These are phyloP conservation scores for Saccharomycopsis amapae DNA, from an alignment of 805 yeast genomes.

Conservation along the genomic window DNA sequence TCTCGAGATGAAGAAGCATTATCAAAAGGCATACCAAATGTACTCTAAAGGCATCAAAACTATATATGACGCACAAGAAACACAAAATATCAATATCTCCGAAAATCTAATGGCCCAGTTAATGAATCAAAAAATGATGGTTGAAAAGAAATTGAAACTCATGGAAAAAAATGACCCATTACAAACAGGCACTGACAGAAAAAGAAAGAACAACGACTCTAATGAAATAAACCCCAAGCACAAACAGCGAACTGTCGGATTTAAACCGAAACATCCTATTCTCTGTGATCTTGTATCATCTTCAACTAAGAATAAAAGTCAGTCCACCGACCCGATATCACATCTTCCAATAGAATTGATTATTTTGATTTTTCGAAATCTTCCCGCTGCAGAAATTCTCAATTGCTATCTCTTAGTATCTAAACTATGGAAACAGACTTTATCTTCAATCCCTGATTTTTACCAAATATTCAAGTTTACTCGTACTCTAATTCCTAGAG, in stretches of 20 bases:
- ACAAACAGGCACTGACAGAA: background rate
- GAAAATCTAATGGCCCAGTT: conserved; percentile 5
- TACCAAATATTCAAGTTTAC: conserved; percentile 5
- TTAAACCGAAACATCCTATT: background rate
- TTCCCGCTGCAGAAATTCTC: conserved; percentile 7
- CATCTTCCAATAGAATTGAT: conserved; percentile 12
- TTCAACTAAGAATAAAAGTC: background rate
- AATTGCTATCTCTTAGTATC: conserved; percentile 6
- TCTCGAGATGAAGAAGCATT: conserved; percentile 2
- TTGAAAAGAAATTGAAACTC: background rate
- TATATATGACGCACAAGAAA: conserved; percentile 1
- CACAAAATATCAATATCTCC: conserved; percentile 9
- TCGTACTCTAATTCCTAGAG: conserved; percentile 2
- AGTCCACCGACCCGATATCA: conserved; percentile 4
- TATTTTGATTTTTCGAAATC: conserved; percentile 7
- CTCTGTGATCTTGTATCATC: too few relatives aligned
- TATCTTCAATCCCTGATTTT: conserved; percentile 11
- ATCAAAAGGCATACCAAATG: conserved; percentile 5
- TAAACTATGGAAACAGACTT: conserved; percentile 9
- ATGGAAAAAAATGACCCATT: background rate
- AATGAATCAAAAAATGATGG: background rate
- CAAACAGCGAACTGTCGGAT: too few relatives aligned
- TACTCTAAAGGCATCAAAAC: conserved; percentile 9
- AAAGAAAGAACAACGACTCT: background rate
- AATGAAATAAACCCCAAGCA: background rate